Base-by-base conservation (phyloP, 2,329 filamentous ascomycete species). In the Tolypocladium endophyticum region DNA sequence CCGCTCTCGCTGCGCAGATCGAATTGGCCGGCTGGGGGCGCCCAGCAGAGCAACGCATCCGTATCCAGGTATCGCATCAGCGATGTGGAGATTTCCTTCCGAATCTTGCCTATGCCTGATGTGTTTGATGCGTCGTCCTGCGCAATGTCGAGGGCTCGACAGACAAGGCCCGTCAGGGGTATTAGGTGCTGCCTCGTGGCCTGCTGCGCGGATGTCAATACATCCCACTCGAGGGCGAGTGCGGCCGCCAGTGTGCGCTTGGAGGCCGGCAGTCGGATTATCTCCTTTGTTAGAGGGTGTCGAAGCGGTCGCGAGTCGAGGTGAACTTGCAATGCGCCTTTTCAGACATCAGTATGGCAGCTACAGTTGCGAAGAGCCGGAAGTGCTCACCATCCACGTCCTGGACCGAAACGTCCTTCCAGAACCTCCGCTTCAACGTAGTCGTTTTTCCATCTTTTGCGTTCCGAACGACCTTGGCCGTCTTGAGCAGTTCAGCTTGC, bases 41-140 rank as follows among this genome's bases (percentile, higher is more conserved):
- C 91, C 90, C 92, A 96, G 81, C 93, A 97, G 1, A 99, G 84
- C 41, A 97, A 77, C 0, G 90, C 92, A 75, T 99, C 94, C 1
- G 94, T 97, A 67, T 92, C 87, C 33, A 99, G 82, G 73, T 97
- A 97, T 55, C 88, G 84, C 80, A 97, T 83, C 57, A 94, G 76
- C 63, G 85, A 87, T 23, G 77, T 79, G 20, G 88, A 76, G 55
- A 97, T 86, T 47, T 81, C 77, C 0, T 81, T 71, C 41, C 92
- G 82, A 43, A 88, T 79, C 30, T 79, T 85, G 78, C 56, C 82
- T 3, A 61, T 58, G 3, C 67, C 68, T 4, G 71, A 70, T 1
- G 59, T 56, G 23, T 60, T 53, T 1, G 62, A 38, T 2, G 65
- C 68, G 65, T 96, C 90, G 65, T 91, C 87, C 25, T 80, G 80